Conservation (phyloP, 345 rosid species). For the Iberis pinnata region DNA sequence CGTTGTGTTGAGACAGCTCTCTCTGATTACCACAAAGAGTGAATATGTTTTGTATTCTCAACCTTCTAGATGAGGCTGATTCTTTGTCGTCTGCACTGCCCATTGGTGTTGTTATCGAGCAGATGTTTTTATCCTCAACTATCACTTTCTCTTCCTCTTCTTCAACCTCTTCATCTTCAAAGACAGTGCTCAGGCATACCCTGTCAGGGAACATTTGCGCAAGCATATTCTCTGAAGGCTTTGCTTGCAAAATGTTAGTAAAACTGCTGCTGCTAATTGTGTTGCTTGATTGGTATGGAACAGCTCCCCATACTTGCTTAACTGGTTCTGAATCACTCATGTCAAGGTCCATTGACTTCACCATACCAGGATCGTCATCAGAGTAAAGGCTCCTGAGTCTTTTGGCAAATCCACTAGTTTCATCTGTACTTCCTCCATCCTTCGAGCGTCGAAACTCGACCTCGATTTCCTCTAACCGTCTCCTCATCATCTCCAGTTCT, state of each 20-base stretch:
- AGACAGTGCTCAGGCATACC: conserved; percentile 73
- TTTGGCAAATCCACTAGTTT: conserved; percentile 61
- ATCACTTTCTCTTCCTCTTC: conserved; percentile 76
- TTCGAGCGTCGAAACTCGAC: conserved; percentile 39
- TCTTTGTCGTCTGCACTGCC: conserved; percentile 32
- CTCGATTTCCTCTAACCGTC: conserved; percentile 72
- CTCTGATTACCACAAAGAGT: conserved; percentile 93
- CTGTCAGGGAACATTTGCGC: conserved; percentile 45
- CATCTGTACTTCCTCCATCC: conserved; percentile 33
- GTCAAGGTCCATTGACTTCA: conserved; percentile 96
- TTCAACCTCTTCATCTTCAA: conserved; percentile 80
- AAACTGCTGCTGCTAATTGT: conserved; percentile 28
- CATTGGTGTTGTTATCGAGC: conserved; percentile 24
- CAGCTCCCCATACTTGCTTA: conserved; percentile 35
- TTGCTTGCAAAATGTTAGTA: conserved; percentile 27
- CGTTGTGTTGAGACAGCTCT: conserved; percentile 62
- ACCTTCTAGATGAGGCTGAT: conserved; percentile 45
- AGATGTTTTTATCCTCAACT: conserved; percentile 66
- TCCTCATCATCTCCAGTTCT: conserved; percentile 78
- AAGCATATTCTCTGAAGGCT: conserved; percentile 35
- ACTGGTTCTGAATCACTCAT: conserved; percentile 65
- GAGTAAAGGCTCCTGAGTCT: conserved; percentile 50
- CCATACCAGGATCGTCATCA: conserved; percentile 89
- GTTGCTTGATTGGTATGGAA: conserved; percentile 24
- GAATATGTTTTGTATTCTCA: conserved; percentile 79